Percentiles rank a stretch among this genome's conserved stretches.
Conservation (phyloP, 805 yeast species). For the Millerozyma acaciae region DNA sequence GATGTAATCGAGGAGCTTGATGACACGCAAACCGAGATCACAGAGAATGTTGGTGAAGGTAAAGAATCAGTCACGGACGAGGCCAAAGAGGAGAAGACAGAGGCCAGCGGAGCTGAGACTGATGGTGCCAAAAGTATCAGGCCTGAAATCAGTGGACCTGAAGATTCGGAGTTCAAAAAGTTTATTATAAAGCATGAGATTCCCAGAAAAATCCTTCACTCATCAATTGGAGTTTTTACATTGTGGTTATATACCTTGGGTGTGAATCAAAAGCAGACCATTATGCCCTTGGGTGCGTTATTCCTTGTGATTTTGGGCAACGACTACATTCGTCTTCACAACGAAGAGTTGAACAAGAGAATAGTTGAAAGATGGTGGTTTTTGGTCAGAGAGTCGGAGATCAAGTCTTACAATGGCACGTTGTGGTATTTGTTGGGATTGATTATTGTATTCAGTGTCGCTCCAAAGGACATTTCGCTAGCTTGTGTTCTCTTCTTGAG, state of each 20-base stretch:
- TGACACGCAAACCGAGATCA: conserved; percentile 5
- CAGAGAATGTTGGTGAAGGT: conserved; percentile 6
- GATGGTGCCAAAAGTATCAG: background rate
- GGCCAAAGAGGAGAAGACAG: conserved; percentile 3
- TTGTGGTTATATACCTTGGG: conserved; percentile 68
- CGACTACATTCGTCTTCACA: conserved; percentile 65
- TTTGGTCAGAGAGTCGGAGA: conserved; percentile 81
- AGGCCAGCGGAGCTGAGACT: conserved; percentile 2
- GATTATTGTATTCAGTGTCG: conserved; percentile 60
- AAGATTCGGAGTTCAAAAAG: conserved; percentile 8
- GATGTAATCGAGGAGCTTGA: conserved; percentile 12
- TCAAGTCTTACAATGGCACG: conserved; percentile 72
- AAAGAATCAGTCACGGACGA: conserved; percentile 3
- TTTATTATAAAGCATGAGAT: conserved; percentile 78
- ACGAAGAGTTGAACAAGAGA: conserved; percentile 56
- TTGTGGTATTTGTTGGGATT: conserved; percentile 84
- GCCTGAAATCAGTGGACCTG: background rate
- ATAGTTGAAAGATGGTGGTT: conserved; percentile 72
- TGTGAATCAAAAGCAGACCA: conserved; percentile 51
- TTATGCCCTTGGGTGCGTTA: conserved; percentile 53
- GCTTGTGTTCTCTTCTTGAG: conserved; percentile 76
- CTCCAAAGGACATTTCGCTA: conserved; percentile 77
- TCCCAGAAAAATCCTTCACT: conserved; percentile 84
- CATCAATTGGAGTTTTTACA: conserved; percentile 82
- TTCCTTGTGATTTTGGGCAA: conserved; percentile 54